Conservation (phyloP, 2,329 filamentous ascomycete species). For the Epichloe scottii region DNA sequence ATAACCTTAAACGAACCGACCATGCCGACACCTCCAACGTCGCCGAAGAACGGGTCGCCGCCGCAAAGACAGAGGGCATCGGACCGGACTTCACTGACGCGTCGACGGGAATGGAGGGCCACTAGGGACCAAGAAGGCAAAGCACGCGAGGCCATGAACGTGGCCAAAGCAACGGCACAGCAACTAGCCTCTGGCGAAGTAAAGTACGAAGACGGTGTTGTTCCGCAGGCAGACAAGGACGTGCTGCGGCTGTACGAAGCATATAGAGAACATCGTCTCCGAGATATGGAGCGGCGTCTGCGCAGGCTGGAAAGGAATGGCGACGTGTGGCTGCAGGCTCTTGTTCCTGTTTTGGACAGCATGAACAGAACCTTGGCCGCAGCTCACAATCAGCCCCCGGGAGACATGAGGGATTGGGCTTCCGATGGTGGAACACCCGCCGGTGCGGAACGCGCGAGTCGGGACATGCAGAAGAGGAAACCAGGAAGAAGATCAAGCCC, state of each 20-base stretch:
- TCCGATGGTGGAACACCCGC: slow-evolving; percentile 19
- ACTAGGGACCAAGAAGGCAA: slow-evolving; percentile 16
- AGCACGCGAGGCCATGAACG: slow-evolving; percentile 10
- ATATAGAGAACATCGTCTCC: slow-evolving; percentile 28
- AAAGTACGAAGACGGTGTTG: slow-evolving; percentile 12
- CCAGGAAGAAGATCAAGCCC: slow-evolving; percentile 14
- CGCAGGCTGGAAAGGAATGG: slow-evolving; percentile 33
- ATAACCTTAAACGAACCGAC: slow-evolving; percentile 1
- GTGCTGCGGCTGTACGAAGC: slow-evolving; percentile 26
- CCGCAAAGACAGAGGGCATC: slow-evolving; percentile 11
- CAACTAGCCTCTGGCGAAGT: slow-evolving; percentile 12
- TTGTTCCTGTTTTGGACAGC: slow-evolving; percentile 32
- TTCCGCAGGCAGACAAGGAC: slow-evolving; percentile 19
- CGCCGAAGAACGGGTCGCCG: slow-evolving; percentile 16
- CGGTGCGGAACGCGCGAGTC: slow-evolving; percentile 4
- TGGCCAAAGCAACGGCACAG: slow-evolving; percentile 12
- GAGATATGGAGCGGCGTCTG: slow-evolving; percentile 35
- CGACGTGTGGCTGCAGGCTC: slow-evolving; percentile 30
- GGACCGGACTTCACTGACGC: slow-evolving; percentile 19
- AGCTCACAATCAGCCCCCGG: slow-evolving; percentile 7
- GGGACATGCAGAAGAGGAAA: slow-evolving; percentile 8
- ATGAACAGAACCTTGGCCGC: slow-evolving; percentile 25
- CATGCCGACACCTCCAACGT: slow-evolving; percentile 20
- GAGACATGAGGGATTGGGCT: slow-evolving; percentile 16
- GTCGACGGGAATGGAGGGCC: slow-evolving; percentile 23